Evolutionary conservation across 163 green algal genomes (phyloP).

Genomic region (Scenedesmus sp.): DNA sequence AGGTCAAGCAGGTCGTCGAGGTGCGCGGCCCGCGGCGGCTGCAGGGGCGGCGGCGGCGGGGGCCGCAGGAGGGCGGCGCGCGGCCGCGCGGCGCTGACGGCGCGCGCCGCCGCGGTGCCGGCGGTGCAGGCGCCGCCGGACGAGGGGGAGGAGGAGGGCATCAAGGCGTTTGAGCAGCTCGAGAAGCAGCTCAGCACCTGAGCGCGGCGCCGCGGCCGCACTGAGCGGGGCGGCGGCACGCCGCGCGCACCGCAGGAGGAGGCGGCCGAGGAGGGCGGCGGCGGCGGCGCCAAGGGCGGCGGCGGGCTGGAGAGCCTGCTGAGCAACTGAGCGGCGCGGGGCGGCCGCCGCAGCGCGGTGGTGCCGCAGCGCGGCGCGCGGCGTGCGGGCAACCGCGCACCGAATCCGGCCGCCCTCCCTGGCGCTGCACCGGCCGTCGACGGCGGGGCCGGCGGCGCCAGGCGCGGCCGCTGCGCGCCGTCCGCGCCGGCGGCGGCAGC

Average conservation of each 20-base stretch:
- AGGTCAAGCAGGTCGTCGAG: slow-evolving; percentile 89
- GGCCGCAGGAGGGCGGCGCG: background rate
- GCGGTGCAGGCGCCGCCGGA: slow-evolving; percentile 69
- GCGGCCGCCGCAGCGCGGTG: background rate
- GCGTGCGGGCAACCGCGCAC: no score
- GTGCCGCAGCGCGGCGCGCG: background rate
- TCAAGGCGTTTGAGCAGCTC: slow-evolving; percentile 79
- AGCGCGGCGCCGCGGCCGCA: no score
- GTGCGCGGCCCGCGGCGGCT: slow-evolving; percentile 13
- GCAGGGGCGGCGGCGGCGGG: background rate
- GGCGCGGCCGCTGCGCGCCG: no score
- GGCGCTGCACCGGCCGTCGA: no score
- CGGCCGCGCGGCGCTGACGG: background rate
- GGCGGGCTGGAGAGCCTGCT: no score
- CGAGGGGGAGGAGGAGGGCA: slow-evolving; percentile 74
- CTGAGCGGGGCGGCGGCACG: no score
- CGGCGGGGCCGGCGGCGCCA: no score
- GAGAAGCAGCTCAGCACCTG: slow-evolving; percentile 59
- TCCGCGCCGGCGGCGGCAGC: no score
- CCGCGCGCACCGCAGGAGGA: slow-evolving; percentile 11
- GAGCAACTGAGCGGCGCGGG: background rate
- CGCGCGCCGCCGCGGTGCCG: background rate
- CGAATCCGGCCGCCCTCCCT: no score
- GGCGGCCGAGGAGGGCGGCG: background rate
- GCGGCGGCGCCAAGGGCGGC: background rate